Conservation (phyloP, 139 green algal genomes). For the Spirogloea muscicola region DNA sequence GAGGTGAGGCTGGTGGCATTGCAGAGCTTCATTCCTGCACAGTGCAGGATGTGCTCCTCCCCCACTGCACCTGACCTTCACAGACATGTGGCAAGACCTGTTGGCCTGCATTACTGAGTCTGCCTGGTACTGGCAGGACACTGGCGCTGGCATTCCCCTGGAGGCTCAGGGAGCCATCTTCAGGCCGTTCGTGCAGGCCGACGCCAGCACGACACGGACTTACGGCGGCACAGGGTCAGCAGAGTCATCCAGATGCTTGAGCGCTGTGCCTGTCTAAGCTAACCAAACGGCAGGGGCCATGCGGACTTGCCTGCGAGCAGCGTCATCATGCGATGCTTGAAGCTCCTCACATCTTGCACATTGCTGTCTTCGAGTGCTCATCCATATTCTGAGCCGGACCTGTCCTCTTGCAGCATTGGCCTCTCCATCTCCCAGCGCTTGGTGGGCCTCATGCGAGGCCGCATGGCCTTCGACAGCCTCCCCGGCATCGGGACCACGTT, state of each 20-base stretch:
- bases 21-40: not conserved
- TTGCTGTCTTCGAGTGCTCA: too few species aligned
- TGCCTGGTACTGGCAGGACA: slow-evolving; percentile 11
- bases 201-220: slow-evolving; percentile 20
- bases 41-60: not conserved
- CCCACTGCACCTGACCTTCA: not conserved
- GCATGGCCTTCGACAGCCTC: slow-evolving; percentile 1
- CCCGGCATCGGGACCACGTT: slow-evolving; percentile 10
- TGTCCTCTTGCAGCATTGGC: not conserved
- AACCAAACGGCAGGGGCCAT: too few species aligned
- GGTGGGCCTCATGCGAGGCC: slow-evolving; percentile 7
- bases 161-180: slow-evolving; percentile 19
- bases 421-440: slow-evolving; percentile 15
- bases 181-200: slow-evolving; percentile 18
- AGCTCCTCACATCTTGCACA: too few species aligned
- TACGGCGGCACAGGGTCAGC: slow-evolving; percentile 19
- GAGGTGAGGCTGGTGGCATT: not conserved
- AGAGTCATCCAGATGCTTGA: not conserved
- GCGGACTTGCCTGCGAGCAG: too few species aligned
- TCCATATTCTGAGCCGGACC: too few species aligned
- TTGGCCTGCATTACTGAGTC: not conserved
- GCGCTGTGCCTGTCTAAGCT: too few species aligned
- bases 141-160: slow-evolving; percentile 6
- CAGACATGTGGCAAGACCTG: too few species aligned
- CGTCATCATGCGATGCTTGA: too few species aligned